Evolutionary conservation across 1,139 yeast species (phyloP), one percentile per base, ranked within the genome.

Genomic region (Candida sp.): DNA sequence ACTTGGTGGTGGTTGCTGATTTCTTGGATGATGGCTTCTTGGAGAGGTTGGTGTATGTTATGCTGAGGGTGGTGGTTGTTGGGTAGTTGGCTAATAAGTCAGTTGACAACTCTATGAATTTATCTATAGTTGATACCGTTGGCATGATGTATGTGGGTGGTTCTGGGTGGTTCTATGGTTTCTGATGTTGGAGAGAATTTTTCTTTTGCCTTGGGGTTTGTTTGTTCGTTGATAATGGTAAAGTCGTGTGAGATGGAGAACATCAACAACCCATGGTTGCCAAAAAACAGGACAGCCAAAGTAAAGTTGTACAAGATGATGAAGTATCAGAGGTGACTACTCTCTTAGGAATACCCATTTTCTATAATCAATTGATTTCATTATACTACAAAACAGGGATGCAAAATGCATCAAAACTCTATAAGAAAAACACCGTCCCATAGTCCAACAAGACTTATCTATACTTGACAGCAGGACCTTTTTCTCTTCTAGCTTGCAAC

Each of bases 401-500:
- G 17, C 17, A 17, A 17, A 17, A 17, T 2, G 17, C 17, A 28
- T 7, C 8, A 28, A 28, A 6, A 28, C 2, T 28, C 31, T 28
- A 28, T 28, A 1, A 28, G 31, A 28, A 28, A 28, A 17, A 1
- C 17, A 17, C 17, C 2, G n/a, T 17, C 17, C 17, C 17, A 17
- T 17, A 17, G 17, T 2, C 17, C 17, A 17, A 17, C 17, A 2
- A 17, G 17, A 17, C 17, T 28, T 49, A 68, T 54, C 72, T 63
- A 49, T 70, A 70, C 49, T 58, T 66, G 33, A 66, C 63, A 51
- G 60, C 58, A 46, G 60, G 70, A 22, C 69, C 66, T 61, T 76
- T 77, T 44, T 75, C 78, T 38, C 71, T 69, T 53, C 82, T 69
- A 35, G 75, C 75, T 55, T 80, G 81, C 55, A 78, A 57, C 59